Base-by-base conservation (phyloP, 768 basidiomycete genomes). In the Pleurotus pulmonarius region DNA sequence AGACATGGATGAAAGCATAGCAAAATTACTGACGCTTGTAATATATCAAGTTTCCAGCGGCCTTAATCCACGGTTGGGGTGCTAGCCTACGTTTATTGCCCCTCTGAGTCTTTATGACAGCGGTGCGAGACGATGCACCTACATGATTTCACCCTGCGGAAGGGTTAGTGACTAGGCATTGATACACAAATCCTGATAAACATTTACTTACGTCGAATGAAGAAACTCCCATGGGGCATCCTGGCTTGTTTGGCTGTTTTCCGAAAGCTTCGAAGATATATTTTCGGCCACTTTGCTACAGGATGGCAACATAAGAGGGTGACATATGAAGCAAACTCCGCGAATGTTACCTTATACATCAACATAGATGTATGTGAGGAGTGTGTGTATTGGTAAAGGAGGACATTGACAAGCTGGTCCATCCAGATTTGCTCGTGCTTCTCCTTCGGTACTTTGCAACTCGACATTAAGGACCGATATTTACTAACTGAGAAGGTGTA, bases 361-460 rank as follows among this genome's bases (percentile, higher is more conserved):
- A 53, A 12, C 51, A 53, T 43, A 38, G 51, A 53, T 5, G 51
- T 53, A 38, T 53, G 51, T 16, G 51, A n/a, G 11, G 51, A 53
- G 11, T 41, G 51, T 5, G 51, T 53, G 24, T 53, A 53, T 25
- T 53, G 51, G 26, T 53, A 53, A 7, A 53, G 39, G n/a, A 53
- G 51, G 5, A 53, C 41, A 39, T 39, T 53, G n/a, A 53, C 51
- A 24, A 53, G 15, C 39, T 53, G 51, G 39, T 53, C 51, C 22
- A 53, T 40, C 51, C 51, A 53, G 22, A 53, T 39, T 43, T 53
- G 51, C 13, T 53, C 51, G 25, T 39, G 51, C 40, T 41, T 53
- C 22, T 53, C 38, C 8, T 39, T 11, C 2, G 51, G 51, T 15
- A n/a, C 18, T n/a, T 53, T 41, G 11, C 37, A n/a, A 25, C 38